Evolutionary conservation across 2,329 filamentous ascomycete genomes (phyloP), one percentile per base, ranked within the genome.

Genomic region (Colletotrichum musae): DNA sequence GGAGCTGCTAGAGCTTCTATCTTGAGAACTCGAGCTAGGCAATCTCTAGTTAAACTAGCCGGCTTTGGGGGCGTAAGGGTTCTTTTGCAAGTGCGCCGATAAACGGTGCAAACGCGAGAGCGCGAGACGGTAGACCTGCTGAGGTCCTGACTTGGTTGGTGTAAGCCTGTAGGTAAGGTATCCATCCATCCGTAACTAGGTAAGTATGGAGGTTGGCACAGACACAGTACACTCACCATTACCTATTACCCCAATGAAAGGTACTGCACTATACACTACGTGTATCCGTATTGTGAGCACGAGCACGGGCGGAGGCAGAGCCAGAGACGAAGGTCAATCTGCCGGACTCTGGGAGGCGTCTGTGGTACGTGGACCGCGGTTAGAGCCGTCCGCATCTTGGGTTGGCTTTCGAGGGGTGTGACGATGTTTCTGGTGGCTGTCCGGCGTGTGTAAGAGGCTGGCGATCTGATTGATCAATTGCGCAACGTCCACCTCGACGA

Each of bases 1-100:
- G 54, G 61, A 45, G 41, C 54, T 26, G 50, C 45, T 51, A 56
- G 60, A 45, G 66, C 39, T 69, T 66, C 66, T 69, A 57, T 69
- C 66, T 69, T 69, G 57, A 65, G 56, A 66, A 39, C 54, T 32
- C 50, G 43, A 45, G 56, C 66, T 66, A 69, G 56, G 41, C 50
- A 50, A 43, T 45, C 12, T 50, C 52, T 43, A 60, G 62, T 69
- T 54, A 43, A 57, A 21, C 41, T 43, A 24, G 16, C 21, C 36
- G 15, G 15, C 10, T 43, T 16, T 36, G 45, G 32, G 65, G 36
- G 50, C n/a, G 12, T 32, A 64, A 59, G 48, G 60, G 60, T 64
- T 64, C 65, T 50, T 64, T 58, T 63, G 51, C 52, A 57, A 57
- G 45, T 48, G 51, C 58, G 45, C 58, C 59, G 32, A 36, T 36